Conservation (phyloP, 2,329 filamentous ascomycete species). For the Lachnellula cervina region DNA sequence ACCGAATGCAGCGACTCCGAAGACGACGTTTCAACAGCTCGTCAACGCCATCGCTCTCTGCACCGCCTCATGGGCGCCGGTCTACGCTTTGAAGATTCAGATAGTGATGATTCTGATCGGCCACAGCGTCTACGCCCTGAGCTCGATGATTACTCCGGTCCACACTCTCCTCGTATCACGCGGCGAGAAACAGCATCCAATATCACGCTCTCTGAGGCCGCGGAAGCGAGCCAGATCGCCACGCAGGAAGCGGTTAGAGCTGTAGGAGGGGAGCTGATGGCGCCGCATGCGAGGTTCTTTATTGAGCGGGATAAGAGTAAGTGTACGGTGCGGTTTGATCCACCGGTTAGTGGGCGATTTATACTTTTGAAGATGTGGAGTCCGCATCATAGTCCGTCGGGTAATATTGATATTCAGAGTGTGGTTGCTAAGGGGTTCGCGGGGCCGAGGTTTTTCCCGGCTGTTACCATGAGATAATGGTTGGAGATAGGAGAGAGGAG, state of each 20-base stretch:
- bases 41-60: slow-evolving; percentile 36
- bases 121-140: not conserved
- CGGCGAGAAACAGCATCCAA: slow-evolving; percentile 29
- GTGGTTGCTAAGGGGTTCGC: slow-evolving; percentile 80
- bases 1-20: slow-evolving; percentile 60
- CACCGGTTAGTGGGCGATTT: slow-evolving; percentile 74
- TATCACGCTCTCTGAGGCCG: slow-evolving; percentile 29
- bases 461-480: slow-evolving; percentile 36
- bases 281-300: slow-evolving; percentile 75
- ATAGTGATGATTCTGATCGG: not conserved
- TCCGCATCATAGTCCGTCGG: slow-evolving; percentile 56
- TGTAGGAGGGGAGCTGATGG: slow-evolving; percentile 57
- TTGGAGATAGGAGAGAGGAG: not conserved
- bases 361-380: slow-evolving; percentile 90
- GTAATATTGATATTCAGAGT: slow-evolving; percentile 86
- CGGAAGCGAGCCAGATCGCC: slow-evolving; percentile 39
- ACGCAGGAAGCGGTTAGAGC: slow-evolving; percentile 54
- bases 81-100: slow-evolving; percentile 47
- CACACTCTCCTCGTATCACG: slow-evolving; percentile 5
- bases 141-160: not conserved
- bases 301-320: slow-evolving; percentile 79
- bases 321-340: slow-evolving; percentile 81
- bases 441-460: slow-evolving; percentile 78
- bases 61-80: slow-evolving; percentile 45
- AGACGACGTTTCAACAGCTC: slow-evolving; percentile 31